Conservation (phyloP, 1,139 yeast species). For the Casaregolazyma lundiana region DNA sequence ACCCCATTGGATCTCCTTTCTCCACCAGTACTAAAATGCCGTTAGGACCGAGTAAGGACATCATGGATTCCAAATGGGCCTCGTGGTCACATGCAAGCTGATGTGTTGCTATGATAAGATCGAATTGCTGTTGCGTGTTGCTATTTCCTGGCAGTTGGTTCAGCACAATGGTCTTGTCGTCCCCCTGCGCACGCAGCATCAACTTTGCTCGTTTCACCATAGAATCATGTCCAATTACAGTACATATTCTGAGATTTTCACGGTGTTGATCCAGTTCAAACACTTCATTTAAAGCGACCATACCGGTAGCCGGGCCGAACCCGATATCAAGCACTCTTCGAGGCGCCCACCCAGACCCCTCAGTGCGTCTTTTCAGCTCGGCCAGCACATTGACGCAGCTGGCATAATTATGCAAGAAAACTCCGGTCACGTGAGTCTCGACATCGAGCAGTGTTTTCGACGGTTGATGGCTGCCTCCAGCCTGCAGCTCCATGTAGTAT, state of each 20-base stretch:
- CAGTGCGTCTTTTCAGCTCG: conserved; percentile 55
- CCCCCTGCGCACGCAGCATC: conserved; percentile 62
- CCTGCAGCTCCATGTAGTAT: conserved; percentile 22
- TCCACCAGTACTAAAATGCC: conserved; percentile 79
- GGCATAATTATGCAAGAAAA: conserved; percentile 83
- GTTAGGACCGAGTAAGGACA: conserved; percentile 61
- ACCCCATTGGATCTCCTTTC: conserved; percentile 86
- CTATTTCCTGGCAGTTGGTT: conserved; percentile 8
- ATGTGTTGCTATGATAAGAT: conserved; percentile 80
- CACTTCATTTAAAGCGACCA: conserved; percentile 79
- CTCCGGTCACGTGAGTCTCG: conserved; percentile 76
- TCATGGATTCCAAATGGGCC: conserved; percentile 54
- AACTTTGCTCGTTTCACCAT: conserved; percentile 82
- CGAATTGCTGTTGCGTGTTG: conserved; percentile 43
- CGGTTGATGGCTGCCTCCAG: conserved; percentile 23
- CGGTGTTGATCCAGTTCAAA: conserved; percentile 47
- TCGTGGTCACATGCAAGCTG: conserved; percentile 78
- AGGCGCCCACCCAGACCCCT: conserved; percentile 55
- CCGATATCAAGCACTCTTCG: conserved; percentile 71
- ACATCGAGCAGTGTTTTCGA: conserved; percentile 52
- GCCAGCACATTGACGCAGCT: conserved; percentile 59
- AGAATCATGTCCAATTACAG: conserved; percentile 63
- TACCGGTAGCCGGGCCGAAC: conserved; percentile 90
- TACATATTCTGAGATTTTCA: conserved; percentile 55
- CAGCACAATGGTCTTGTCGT: conserved; percentile 38